A percentile compares a stretch with the other conserved stretches of the same genome.
Evolutionary conservation across 2,329 filamentous ascomycete genomes (phyloP).

Genomic region (Paraphoma sp.): DNA sequence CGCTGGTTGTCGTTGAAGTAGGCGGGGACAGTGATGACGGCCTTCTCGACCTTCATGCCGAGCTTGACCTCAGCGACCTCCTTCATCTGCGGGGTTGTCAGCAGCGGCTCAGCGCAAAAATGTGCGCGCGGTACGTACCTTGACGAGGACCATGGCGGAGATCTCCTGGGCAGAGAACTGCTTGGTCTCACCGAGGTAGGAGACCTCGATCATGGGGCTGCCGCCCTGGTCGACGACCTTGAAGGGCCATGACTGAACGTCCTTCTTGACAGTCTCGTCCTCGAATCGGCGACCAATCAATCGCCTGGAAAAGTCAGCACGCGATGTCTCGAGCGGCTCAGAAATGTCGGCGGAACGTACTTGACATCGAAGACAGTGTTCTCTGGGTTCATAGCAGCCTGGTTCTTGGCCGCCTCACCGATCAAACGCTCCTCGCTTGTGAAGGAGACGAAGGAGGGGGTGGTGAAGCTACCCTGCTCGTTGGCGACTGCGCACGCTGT

Average conservation of each 20-base stretch:
- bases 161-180: slow-evolving; percentile 98
- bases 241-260: slow-evolving; percentile 99
- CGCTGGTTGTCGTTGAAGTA: slow-evolving; percentile 99
- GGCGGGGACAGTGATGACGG: slow-evolving; percentile 96
- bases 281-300: slow-evolving; percentile 96
- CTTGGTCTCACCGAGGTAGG: slow-evolving; percentile 95
- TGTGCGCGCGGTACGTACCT: slow-evolving; percentile 64
- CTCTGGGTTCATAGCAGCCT: slow-evolving; percentile 97
- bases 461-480: slow-evolving; percentile 99
- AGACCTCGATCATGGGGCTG: slow-evolving; percentile 90
- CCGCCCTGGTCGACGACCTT: slow-evolving; percentile 91
- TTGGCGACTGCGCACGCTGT: slow-evolving; percentile 74
- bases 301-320: slow-evolving; percentile 68
- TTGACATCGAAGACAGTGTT: slow-evolving; percentile 99
- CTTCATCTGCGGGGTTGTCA: slow-evolving; percentile 76
- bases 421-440: slow-evolving; percentile 98
- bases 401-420: slow-evolving; percentile 99
- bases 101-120: slow-evolving; percentile 21
- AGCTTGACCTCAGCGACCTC: slow-evolving; percentile 98
- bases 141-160: slow-evolving; percentile 97
- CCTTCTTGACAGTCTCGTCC: slow-evolving; percentile 97
- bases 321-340: neutral
- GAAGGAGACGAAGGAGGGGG: slow-evolving; percentile 98
- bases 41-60: slow-evolving; percentile 98
- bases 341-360: slow-evolving; percentile 59